Conservation (phyloP, 1,284 basidiomycete genomes). For the Heterobasidion occidentale region DNA sequence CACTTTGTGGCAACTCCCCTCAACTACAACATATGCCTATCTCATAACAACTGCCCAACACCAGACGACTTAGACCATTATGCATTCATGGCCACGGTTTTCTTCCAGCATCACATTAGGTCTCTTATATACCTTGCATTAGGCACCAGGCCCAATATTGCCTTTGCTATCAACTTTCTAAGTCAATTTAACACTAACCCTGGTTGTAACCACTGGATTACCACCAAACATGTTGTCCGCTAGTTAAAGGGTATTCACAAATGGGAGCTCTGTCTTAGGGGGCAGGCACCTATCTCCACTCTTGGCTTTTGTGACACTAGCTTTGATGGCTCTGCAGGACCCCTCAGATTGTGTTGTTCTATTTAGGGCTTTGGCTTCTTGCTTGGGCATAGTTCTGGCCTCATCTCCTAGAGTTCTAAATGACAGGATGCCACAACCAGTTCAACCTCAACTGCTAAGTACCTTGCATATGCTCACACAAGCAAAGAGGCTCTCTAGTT, state of each 20-base stretch:
- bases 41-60: neutral
- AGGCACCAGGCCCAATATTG: slow-evolving; percentile 31
- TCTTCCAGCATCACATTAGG: slow-evolving; percentile 26
- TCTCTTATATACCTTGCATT: slow-evolving; percentile 31
- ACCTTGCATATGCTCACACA: neutral
- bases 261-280: neutral
- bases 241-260: slow-evolving; percentile 32
- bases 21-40: slow-evolving; percentile 15
- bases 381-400: slow-evolving; percentile 14
- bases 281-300: neutral
- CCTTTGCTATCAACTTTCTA: slow-evolving; percentile 28
- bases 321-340: neutral
- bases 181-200: slow-evolving; percentile 21
- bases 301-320: neutral
- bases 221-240: slow-evolving; percentile 27
- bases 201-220: slow-evolving; percentile 25
- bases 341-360: slow-evolving; percentile 10
- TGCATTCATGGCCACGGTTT: slow-evolving; percentile 3
- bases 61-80: neutral
- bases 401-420: slow-evolving; percentile 28
- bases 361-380: slow-evolving; percentile 30
- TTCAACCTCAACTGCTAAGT: neutral
- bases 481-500: neutral
- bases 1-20: no score
- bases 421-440: neutral